Conservation (phyloP, 768 basidiomycete species). For the Trametes elegans region DNA sequence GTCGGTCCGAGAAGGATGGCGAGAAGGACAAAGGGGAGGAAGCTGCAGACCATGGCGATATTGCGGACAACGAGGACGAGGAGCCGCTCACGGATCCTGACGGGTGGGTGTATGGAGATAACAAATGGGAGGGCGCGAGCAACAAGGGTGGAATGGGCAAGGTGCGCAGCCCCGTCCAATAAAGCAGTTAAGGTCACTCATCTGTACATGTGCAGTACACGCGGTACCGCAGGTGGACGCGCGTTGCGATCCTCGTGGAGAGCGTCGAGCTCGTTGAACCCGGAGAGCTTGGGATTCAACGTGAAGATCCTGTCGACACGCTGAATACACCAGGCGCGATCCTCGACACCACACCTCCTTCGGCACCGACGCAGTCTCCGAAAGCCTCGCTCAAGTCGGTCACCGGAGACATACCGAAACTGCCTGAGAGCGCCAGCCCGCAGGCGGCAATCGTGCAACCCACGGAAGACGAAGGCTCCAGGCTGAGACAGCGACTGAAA, state of each 20-base stretch:
- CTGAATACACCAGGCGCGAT: neutral
- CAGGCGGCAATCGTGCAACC: neutral
- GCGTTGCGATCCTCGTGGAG: constrained; percentile 77
- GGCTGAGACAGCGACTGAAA: constrained; percentile 25
- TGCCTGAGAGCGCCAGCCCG: neutral
- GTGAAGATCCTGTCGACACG: constrained; percentile 13
- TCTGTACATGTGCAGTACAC: constrained; percentile 58
- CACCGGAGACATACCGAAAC: too few relatives aligned
- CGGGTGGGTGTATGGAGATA: constrained; percentile 93
- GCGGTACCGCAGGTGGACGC: constrained; percentile 81
- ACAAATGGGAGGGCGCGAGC: constrained; percentile 87
- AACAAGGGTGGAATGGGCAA: constrained; percentile 85
- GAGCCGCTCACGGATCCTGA: constrained; percentile 73
- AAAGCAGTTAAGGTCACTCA: neutral
- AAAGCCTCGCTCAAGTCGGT: too few relatives aligned
- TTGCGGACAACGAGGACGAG: constrained; percentile 40
- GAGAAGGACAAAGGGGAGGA: constrained; percentile 17
- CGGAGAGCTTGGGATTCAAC: constrained; percentile 28
- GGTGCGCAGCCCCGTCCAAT: constrained; percentile 33
- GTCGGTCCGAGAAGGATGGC: neutral
- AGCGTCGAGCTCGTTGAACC: constrained; percentile 53
- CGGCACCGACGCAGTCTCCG: neutral
- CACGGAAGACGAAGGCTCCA: constrained; percentile 21
- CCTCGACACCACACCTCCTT: neutral
- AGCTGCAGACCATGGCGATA: constrained; percentile 17